A percentile compares a stretch with the other conserved stretches of the same genome.
Conservation (phyloP, 2,329 filamentous ascomycete species). For the Huntiella bhutanensis region DNA sequence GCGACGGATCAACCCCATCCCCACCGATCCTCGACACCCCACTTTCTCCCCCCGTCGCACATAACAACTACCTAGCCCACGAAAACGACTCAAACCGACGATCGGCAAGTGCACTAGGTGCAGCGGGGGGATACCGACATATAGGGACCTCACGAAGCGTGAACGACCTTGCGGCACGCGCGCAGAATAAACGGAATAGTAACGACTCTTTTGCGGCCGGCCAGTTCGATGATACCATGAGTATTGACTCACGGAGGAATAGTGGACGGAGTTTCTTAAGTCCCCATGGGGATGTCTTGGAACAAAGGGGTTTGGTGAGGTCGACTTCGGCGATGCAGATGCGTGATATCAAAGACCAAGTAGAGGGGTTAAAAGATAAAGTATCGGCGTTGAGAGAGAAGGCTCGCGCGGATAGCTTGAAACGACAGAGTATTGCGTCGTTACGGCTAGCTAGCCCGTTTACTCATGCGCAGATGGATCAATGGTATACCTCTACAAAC, state of each 20-base stretch:
- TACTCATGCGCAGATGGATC: constrained; percentile 44
- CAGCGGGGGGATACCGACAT: constrained; percentile 38
- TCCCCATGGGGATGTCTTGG: constrained; percentile 24
- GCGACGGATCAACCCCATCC: constrained; percentile 33
- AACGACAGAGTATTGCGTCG: constrained; percentile 58
- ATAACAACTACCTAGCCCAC: constrained; percentile 32
- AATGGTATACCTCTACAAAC: constrained; percentile 25
- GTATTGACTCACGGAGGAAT: constrained; percentile 11
- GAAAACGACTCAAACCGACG: constrained; percentile 34
- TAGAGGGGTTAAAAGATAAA: constrained; percentile 69
- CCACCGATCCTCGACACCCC: constrained; percentile 21
- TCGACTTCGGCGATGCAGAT: constrained; percentile 57
- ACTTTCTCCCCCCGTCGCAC: constrained; percentile 13
- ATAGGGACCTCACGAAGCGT: constrained; percentile 13
- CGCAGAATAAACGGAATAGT: constrained; percentile 14
- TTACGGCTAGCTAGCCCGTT: constrained; percentile 62
- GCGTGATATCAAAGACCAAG: constrained; percentile 59
- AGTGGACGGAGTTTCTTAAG: constrained; percentile 20
- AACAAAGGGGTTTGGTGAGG: constrained; percentile 35
- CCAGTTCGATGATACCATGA: constrained; percentile 28
- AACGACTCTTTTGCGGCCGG: constrained; percentile 29
- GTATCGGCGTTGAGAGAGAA: constrained; percentile 65
- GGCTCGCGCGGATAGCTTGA: constrained; percentile 59
- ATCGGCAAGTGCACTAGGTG: constrained; percentile 44
- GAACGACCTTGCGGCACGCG: constrained; percentile 2